Evolutionary conservation across 176 grass and related monocot species (phyloP), one percentile per base, ranked within the genome.

Genomic region (Leersia perrieri): DNA sequence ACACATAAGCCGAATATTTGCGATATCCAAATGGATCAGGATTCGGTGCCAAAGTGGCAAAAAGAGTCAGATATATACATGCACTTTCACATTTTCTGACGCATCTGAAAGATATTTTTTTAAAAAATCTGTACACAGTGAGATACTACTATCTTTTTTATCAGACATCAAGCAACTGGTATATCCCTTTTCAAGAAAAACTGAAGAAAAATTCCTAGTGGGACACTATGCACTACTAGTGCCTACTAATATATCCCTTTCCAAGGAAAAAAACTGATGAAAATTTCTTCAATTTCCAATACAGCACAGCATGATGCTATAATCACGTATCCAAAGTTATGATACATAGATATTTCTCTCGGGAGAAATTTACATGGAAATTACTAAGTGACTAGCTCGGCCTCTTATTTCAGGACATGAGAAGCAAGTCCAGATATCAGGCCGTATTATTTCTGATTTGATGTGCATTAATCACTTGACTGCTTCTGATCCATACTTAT

Each of bases 11-110:
- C 8, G 30, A 75, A 68, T 80, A 53, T 60, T 68, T 28, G 13
- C 28, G 51, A 38, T 70, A 77, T 82, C 62, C 63, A 32, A 20
- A 77, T 49, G 25, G 63, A 82, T 74, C 64, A 66, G 13, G 44
- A 68, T 69, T 39, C 31, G 34, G 68, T 75, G 65, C 51, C 30
- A 77, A 65, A 70, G 9, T 26, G 66, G 3, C 63, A 8, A 77
- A 53, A 75, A 39, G 20, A 78, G 72, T 78, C 40, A 36, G 30
- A 68, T 36, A 53, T 53, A 53, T 53, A 36, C 49, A 15, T 38
- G 4, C 28, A 5, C 63, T 49, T 80, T 36, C 11, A 30, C 30
- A 30, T 61, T 44, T 67, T 57, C 61, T 4, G 33, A 26, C 33
- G 5, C 6, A 64, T 31, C 18, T 9, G 29, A 49, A 49, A 34